Base-by-base conservation (phyloP, 1,284 basidiomycete genomes). In the Puccinia horiana region DNA sequence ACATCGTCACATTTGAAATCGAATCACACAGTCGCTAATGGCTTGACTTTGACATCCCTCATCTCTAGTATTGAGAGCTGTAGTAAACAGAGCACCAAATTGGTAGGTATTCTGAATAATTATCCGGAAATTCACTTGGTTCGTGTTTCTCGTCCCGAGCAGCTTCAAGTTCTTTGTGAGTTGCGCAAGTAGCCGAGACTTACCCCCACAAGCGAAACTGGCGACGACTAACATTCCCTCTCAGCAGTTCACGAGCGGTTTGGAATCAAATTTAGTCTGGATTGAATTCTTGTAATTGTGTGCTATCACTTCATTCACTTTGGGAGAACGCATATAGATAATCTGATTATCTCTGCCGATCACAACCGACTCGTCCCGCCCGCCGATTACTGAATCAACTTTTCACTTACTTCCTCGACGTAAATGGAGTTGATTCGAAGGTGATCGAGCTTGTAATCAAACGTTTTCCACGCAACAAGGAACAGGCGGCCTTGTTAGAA, bases 321-420 rank as follows among this genome's bases (percentile, higher is more conserved):
- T 69, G 40, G 70, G 42, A 52, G 32, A 73, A 42, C 70, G 70
- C 70, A 73, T 73, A 73, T 73, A 73, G 70, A 73, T 73, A 73
- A 73, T 73, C 70, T 49, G 70, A 49, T 73, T 73, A 73, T 73
- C 58, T 35, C 58, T 32, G 18, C 32, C 58, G 32, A 61, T 61
- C 58, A 61, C 47, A 73, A 73, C 44, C 70, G 32, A 73, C 26
- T 73, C 26, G 5, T 73, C 20, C 29, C 32, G 42, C 47, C 23
- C 32, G 42, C 47, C 11, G 8, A 49, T 49, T 14, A 49, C 47
- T 23, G 23, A 26, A 44, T 18, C 65, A 65, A 16, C 65, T 73
- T 47, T 69, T 69, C 67, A 69, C 44, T 47, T 69, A 69, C 44
- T 29, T 29, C 23, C 32, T 52, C 32, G 47, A 52, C 47, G 70